Evolutionary conservation across 2,329 filamentous ascomycete species (phyloP).

Genomic region (Elsinoe australis): DNA sequence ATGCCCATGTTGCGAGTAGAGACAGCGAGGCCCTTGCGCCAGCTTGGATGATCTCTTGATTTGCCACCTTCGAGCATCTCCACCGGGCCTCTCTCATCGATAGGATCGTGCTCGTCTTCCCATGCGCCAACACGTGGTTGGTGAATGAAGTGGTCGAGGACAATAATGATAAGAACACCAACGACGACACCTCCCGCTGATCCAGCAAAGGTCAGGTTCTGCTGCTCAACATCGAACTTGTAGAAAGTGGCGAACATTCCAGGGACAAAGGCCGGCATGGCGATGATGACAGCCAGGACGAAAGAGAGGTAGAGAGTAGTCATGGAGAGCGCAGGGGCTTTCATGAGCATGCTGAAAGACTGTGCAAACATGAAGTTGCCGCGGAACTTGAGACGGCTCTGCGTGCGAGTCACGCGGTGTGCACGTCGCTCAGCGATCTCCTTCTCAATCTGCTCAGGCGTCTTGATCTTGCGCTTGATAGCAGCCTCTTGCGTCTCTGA

Average conservation of each 20-base stretch:
- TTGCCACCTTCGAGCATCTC: background rate
- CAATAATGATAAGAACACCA: constrained; percentile 26
- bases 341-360: constrained; percentile 24
- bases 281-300: constrained; percentile 23
- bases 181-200: constrained; percentile 28
- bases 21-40: constrained; percentile 14
- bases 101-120: constrained; percentile 15
- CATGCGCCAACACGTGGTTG: constrained; percentile 19
- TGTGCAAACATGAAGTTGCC: constrained; percentile 25
- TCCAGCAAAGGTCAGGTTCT: constrained; percentile 31
- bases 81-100: constrained; percentile 9
- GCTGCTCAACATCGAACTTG: constrained; percentile 27
- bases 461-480: constrained; percentile 26
- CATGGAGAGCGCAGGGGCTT: constrained; percentile 27
- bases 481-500: constrained; percentile 47
- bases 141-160: constrained; percentile 28
- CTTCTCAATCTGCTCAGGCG: constrained; percentile 26
- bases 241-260: constrained; percentile 23
- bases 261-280: constrained; percentile 22
- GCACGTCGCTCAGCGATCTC: constrained; percentile 12
- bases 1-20: constrained; percentile 15
- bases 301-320: constrained; percentile 19
- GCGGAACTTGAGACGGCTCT: constrained; percentile 16
- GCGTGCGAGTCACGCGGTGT: constrained; percentile 18
- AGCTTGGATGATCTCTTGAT: constrained; percentile 8